A percentile compares a stretch with the other conserved stretches of the same genome.
These are phyloP conservation scores for Aureobasidium sp. DNA, from an alignment of 2,329 filamentous ascomycete species.

Conservation along the genomic window DNA sequence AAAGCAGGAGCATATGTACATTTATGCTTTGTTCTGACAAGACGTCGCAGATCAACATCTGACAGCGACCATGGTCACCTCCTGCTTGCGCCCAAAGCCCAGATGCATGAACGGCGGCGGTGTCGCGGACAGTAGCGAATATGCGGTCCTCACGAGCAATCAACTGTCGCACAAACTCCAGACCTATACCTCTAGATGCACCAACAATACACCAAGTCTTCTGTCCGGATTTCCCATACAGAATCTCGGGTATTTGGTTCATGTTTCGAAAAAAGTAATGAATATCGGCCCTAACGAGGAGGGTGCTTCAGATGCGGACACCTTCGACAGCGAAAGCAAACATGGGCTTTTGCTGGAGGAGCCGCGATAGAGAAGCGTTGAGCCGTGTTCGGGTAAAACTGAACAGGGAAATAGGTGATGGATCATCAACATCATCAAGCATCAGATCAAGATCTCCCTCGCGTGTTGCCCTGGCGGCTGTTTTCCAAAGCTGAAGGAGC, in stretches of 20 bases:
- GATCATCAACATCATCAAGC: background rate
- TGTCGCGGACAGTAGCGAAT: slow-evolving; percentile 45
- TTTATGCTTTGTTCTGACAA: slow-evolving; percentile 45
- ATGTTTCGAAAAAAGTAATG: slow-evolving; percentile 21
- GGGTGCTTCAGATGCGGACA: background rate
- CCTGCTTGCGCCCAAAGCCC: slow-evolving; percentile 37
- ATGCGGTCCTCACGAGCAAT: slow-evolving; percentile 42
- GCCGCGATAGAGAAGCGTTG: background rate
- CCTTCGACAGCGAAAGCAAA: background rate
- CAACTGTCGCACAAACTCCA: slow-evolving; percentile 48
- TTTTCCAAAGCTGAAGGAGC: background rate
- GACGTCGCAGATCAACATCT: slow-evolving; percentile 49
- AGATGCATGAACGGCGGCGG: slow-evolving; percentile 34
- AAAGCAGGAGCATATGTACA: slow-evolving; percentile 24
- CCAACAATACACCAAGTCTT: slow-evolving; percentile 43
- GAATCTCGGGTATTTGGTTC: slow-evolving; percentile 38
- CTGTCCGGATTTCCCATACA: slow-evolving; percentile 33
- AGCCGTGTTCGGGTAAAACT: slow-evolving; percentile 1
- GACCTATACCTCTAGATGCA: slow-evolving; percentile 43
- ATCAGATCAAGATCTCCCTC: slow-evolving; percentile 6
- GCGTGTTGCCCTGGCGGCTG: background rate
- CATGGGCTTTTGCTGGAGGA: background rate
- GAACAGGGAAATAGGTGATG: background rate
- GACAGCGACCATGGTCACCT: slow-evolving; percentile 39
- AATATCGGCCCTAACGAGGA: background rate